Evolutionary conservation across 176 grass and related monocot species (phyloP).

Genomic region (Coix lacrymajobi): DNA sequence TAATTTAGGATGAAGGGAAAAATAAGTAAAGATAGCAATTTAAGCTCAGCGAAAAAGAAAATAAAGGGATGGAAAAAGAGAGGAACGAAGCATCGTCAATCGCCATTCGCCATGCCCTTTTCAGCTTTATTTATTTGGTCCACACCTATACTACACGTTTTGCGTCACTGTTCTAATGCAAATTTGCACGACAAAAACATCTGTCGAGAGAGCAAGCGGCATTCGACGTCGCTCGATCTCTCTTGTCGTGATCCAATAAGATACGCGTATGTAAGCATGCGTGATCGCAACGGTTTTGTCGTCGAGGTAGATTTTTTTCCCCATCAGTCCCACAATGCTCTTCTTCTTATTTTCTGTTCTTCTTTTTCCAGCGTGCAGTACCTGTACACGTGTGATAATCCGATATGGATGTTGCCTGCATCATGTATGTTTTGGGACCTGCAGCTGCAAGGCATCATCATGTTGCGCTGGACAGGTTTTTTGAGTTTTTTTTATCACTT

Average conservation of each 20-base stretch:
- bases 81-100: background rate
- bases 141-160: background rate
- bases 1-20: no score
- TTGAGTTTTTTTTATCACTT: background rate
- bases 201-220: background rate
- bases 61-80: background rate
- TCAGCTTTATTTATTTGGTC: background rate
- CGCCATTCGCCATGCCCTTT: conserved; percentile 1
- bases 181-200: background rate
- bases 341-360: background rate
- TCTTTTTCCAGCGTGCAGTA: background rate
- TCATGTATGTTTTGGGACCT: background rate
- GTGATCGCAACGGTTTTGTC: background rate
- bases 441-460: background rate
- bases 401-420: background rate
- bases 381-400: background rate
- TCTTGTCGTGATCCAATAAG: background rate
- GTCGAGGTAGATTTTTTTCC: no score
- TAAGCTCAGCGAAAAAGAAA: background rate
- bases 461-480: background rate
- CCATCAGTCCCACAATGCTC: background rate
- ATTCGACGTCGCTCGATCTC: background rate
- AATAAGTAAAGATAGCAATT: no score
- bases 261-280: background rate
- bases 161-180: background rate